phyloP scores from a whole-genome alignment of 1,139 yeast genomes.

The Hemisphaericaspora subhashii region DNA sequence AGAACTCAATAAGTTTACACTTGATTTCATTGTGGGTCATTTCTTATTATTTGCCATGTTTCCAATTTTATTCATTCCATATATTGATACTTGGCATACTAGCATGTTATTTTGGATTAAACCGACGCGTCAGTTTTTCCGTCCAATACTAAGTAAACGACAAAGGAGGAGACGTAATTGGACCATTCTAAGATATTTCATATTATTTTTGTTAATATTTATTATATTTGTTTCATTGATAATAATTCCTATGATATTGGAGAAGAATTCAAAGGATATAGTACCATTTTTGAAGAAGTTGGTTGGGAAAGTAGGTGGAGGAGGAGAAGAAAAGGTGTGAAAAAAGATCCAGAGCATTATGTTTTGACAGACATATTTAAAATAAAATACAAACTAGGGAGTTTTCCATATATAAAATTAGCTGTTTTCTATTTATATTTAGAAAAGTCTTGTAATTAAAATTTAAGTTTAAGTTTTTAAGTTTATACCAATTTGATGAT shows the following conservation, averaged over 20 bases:
- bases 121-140: constrained; percentile 27
- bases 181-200: constrained; percentile 18
- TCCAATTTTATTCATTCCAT: constrained; percentile 69
- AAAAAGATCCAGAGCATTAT: too few relatives aligned
- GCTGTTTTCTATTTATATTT: too few relatives aligned
- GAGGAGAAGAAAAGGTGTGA: background rate
- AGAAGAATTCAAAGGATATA: constrained; percentile 5
- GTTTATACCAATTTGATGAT: too few relatives aligned
- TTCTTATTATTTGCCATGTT: constrained; percentile 55
- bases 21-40: constrained; percentile 74
- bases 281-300: constrained; percentile 1
- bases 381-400: too few relatives aligned
- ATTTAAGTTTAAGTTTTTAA: too few relatives aligned
- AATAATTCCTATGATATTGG: constrained; percentile 13
- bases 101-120: constrained; percentile 39
- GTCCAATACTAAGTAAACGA: constrained; percentile 26
- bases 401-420: too few relatives aligned
- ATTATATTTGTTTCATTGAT: constrained; percentile 20
- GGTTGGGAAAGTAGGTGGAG: background rate
- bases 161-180: constrained; percentile 19
- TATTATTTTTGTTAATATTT: constrained; percentile 22
- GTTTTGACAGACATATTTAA: too few relatives aligned
- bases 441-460: too few relatives aligned
- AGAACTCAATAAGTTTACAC: constrained; percentile 68
- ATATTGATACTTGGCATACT: constrained; percentile 43